Base-by-base conservation (phyloP, 1,284 basidiomycete genomes). In the Laetiporus sulphureus region DNA sequence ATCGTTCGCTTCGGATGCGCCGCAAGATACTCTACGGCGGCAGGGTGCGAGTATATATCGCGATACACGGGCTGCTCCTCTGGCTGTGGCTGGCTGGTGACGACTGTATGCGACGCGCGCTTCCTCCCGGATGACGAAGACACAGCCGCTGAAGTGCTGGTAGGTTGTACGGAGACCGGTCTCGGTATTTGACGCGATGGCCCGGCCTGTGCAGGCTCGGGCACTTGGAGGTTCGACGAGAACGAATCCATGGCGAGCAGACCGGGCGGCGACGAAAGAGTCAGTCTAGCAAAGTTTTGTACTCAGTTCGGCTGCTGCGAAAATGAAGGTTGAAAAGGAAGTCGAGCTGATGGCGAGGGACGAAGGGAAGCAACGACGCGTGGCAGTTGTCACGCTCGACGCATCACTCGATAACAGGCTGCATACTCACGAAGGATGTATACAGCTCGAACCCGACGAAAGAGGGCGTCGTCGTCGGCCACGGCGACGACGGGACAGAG, bases 1-100 rank as follows among this genome's bases (percentile, higher is more conserved):
- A 93, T 92, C 13, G 82, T 80, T 25, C 92, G 76, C 40, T 83
- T 71, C 3, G 91, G 91, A 57, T 94, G 91, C 0, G 86, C 85
- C 1, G 82, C 75, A 16, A 81, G 79, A 61, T 87, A 94, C n/a
- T 87, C 83, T 25, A 85, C 72, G 0, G 90, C 91, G 8, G 90
- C 88, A 1, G 91, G 91, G 61, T 94, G 91, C 2, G 79, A 73
- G 61, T 87, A 85, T 29, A 89, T 82, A 62, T 89, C 85, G 13
- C 76, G 71, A 58, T 75, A 78, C 1, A 64, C 67, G 5, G 73
- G 67, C 20, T 69, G 67, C 18, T 69, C 62, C 3, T 71, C 67
- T 31, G 65, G 63, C 36, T 71, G 68, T 4, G 61, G 56, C 21
- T 68, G 67, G 0, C 69, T 60, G 3, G 73, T 68, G 22, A 71